Percentiles rank a stretch among this genome's conserved stretches.
Conservation (phyloP, 2,329 filamentous ascomycete genomes). For the Dendrostoma leiphaemia region DNA sequence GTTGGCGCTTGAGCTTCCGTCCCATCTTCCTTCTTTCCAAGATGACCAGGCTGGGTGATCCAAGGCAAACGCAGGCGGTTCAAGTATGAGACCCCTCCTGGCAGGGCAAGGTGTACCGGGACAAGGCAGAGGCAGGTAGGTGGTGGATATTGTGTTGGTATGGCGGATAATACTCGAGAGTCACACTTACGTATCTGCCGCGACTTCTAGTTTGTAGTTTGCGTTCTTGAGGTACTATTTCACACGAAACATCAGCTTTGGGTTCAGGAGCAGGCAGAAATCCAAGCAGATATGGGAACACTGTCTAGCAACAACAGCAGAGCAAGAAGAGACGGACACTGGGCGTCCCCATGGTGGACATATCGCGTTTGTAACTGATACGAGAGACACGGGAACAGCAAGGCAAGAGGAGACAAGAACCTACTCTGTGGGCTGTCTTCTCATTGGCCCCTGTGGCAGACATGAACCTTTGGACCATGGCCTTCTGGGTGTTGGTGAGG, state of each 20-base stretch:
- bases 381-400: not conserved
- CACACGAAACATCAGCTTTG: constrained; percentile 2
- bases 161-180: not conserved
- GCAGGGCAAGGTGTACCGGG: too few relatives aligned
- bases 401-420: not conserved
- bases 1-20: not conserved
- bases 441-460: constrained; percentile 18
- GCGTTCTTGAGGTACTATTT: constrained; percentile 47
- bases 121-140: not conserved
- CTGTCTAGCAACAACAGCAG: too few relatives aligned
- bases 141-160: not conserved
- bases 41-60: not conserved
- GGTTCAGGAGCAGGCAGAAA: not conserved
- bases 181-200: constrained; percentile 56
- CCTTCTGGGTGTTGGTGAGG: constrained; percentile 17
- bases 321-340: not conserved
- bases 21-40: not conserved
- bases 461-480: constrained; percentile 16
- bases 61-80: not conserved
- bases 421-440: constrained; percentile 19
- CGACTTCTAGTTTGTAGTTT: constrained; percentile 51
- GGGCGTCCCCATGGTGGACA: too few relatives aligned
- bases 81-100: not conserved
- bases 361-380: too few relatives aligned
- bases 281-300: too few relatives aligned